Percentiles rank a stretch among this genome's conserved stretches.
phyloP scores from a whole-genome alignment of 495 filamentous ascomycete species.

The Pyronema domesticum region DNA sequence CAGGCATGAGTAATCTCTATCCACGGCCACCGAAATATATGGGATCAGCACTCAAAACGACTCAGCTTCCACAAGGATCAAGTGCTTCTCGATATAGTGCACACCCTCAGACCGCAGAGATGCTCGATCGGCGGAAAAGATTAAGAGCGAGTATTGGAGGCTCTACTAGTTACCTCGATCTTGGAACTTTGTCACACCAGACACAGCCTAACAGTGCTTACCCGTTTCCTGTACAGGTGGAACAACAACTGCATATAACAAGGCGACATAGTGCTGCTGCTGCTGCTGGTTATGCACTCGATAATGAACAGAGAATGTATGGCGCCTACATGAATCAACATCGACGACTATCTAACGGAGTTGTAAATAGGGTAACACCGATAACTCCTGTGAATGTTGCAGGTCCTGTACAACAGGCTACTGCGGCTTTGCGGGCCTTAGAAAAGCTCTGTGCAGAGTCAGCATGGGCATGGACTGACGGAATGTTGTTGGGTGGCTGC shows the following conservation, averaged over 20 bases:
- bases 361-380: not conserved
- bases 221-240: slow-evolving; percentile 3
- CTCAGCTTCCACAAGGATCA: not conserved
- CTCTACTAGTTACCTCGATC: slow-evolving; percentile 4
- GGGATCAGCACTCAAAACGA: not conserved
- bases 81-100: not conserved
- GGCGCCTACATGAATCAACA: not conserved
- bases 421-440: slow-evolving; percentile 58
- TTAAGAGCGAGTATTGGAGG: not conserved
- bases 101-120: not conserved
- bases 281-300: not conserved
- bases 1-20: slow-evolving; percentile 39
- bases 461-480: slow-evolving; percentile 85
- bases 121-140: not conserved
- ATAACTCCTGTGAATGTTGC: not conserved
- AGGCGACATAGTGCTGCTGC: not conserved
- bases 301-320: not conserved
- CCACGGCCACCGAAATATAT: slow-evolving; percentile 27
- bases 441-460: slow-evolving; percentile 70
- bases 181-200: slow-evolving; percentile 21
- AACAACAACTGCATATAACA: not conserved
- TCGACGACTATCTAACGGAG: not conserved
- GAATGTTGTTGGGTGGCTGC: slow-evolving; percentile 84
- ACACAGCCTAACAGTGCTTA: slow-evolving; percentile 9
- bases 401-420: slow-evolving; percentile 29